Evolutionary conservation across 2,329 filamentous ascomycete genomes (phyloP), one percentile per base, ranked within the genome.

Genomic region (Penicillium sumatraense): DNA sequence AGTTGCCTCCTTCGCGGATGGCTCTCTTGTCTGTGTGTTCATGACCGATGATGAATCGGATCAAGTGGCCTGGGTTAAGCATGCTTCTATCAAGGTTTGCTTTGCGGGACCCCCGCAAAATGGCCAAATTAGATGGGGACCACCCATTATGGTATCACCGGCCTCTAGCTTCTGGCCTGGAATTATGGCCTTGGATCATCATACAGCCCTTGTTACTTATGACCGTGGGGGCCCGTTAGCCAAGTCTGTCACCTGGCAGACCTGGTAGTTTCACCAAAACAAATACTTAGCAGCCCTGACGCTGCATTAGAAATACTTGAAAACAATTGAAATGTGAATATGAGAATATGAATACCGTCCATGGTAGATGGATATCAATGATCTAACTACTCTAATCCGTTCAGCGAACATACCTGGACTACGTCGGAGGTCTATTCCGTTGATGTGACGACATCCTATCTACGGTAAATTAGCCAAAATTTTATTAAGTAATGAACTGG

Each of bases 31-130:
- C 1, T 73, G 75, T 1, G 72, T 79, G 6, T 80, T 80, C 61
- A 80, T 80, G 78, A 78, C 76, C 1, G 78, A 80, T 54, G 77
- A 80, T 61, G 76, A 79, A 47, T 62, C 72, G 0, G 53, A 61
- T 1, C 57, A 63, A 47, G 68, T 70, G 20, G 60, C 65, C 5
- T 80, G 78, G 78, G 74, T 76, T 1, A 61, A 69, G 23, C 68
- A 75, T 42, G 76, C 78, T 0, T 68, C 71, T 4, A 71, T 79
- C 49, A 80, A 80, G 61, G 71, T 69, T 2, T 70, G 75, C 0
- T 78, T 78, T 54, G 68, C 71, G 0, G 66, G 61, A 2, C 71
- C 72, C 0, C 60, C 76, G 16, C 51, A 63, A 3, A 63, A 65
- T 27, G 76, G 76, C 1, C 63, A 56, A 40, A 68, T 76, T 11